Evolutionary conservation across 257 asterid species (phyloP).

Genomic region (Nemophila menziesii): DNA sequence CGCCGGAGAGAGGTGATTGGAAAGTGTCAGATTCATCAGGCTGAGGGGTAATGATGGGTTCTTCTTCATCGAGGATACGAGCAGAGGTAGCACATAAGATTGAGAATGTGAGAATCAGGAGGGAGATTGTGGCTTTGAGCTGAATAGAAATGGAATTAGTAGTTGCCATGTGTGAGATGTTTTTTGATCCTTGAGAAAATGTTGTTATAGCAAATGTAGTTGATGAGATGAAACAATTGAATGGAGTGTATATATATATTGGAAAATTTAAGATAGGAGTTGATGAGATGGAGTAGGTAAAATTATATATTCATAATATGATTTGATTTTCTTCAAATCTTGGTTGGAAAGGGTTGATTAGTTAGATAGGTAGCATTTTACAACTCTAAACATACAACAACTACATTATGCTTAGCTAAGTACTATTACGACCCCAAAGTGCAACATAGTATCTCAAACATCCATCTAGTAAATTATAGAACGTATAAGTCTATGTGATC

Average conservation of each 20-base stretch:
- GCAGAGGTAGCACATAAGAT: slow-evolving; percentile 11
- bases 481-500: no score
- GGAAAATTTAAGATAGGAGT: slow-evolving; percentile 26
- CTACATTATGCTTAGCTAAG: no score
- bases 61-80: slow-evolving; percentile 27
- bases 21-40: slow-evolving; percentile 9
- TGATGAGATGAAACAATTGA: neutral
- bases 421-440: no score
- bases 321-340: neutral
- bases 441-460: no score
- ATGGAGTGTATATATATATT: slow-evolving; percentile 13
- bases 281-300: slow-evolving; percentile 67
- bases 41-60: slow-evolving; percentile 8
- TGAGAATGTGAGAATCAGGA: slow-evolving; percentile 17
- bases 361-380: slow-evolving; percentile 1
- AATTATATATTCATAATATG: slow-evolving; percentile 3
- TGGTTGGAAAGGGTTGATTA: slow-evolving; percentile 13
- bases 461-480: no score
- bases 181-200: slow-evolving; percentile 1
- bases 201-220: slow-evolving; percentile 7
- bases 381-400: no score
- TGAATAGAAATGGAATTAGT: slow-evolving; percentile 6
- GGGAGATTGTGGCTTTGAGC: slow-evolving; percentile 11
- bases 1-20: slow-evolving; percentile 8
- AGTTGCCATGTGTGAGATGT: slow-evolving; percentile 12